Evolutionary conservation across 768 basidiomycete species (phyloP).

Genomic region (Calocera cornea): DNA sequence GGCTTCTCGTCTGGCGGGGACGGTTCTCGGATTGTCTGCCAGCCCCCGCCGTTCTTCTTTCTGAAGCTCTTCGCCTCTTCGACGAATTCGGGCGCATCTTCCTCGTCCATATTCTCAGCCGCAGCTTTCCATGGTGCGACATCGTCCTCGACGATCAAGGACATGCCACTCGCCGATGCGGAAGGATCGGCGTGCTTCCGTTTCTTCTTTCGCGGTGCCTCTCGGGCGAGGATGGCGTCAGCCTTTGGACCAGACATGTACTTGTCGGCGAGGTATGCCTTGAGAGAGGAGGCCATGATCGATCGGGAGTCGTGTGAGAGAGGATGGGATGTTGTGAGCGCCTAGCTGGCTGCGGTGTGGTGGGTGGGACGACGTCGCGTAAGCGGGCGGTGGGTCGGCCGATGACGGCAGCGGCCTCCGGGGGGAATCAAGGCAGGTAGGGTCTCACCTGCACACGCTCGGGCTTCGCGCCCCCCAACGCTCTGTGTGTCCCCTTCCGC

Average conservation of each 20-base stretch:
- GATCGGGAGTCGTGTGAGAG: not conserved
- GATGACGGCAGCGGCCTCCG: slow-evolving; percentile 5
- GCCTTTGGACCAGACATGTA: slow-evolving; percentile 97
- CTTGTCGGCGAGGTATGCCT: slow-evolving; percentile 74
- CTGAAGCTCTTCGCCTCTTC: slow-evolving; percentile 20
- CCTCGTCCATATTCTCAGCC: slow-evolving; percentile 33
- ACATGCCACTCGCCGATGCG: slow-evolving; percentile 14
- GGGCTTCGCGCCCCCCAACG: not conserved
- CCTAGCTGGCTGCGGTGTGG: no score
- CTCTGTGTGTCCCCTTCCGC: not conserved
- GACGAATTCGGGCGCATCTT: slow-evolving; percentile 30
- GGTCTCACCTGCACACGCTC: not conserved
- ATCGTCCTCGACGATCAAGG: slow-evolving; percentile 19
- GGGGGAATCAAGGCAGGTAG: not conserved
- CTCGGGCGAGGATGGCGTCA: slow-evolving; percentile 75
- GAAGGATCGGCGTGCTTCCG: slow-evolving; percentile 38
- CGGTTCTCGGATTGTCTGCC: slow-evolving; percentile 20
- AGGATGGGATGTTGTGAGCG: no score
- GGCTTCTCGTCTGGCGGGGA: slow-evolving; percentile 58
- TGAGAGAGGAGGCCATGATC: slow-evolving; percentile 30
- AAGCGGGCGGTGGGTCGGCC: not conserved
- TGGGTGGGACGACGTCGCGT: no score
- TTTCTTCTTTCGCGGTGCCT: slow-evolving; percentile 38
- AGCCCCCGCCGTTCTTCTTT: slow-evolving; percentile 21
- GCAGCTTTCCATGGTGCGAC: slow-evolving; percentile 58